Base-by-base conservation (phyloP, 2,329 filamentous ascomycete genomes). In the Claviceps quebecensis region DNA sequence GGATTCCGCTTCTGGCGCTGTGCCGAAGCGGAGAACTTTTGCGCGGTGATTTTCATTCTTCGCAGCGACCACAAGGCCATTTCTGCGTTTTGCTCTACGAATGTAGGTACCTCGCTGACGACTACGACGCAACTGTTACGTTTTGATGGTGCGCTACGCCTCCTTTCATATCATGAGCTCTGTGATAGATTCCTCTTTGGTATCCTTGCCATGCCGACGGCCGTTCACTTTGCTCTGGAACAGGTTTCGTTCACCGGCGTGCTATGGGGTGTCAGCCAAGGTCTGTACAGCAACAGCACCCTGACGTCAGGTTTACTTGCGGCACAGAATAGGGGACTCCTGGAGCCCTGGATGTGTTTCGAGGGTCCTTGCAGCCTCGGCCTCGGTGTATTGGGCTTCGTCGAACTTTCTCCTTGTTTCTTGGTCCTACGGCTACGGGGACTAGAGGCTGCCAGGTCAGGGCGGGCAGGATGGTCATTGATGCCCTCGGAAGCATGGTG, bases 1-100 rank as follows among this genome's bases (percentile, higher is more conserved):
- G 55, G 54, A 53, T 54, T 49, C 51, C 48, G 29, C 29, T 46
- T 45, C 26, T 36, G 36, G 40, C 39, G 17, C 19, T 43, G 40
- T 43, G 40, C 40, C 40, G 40, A 23, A 41, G 39, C 22, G 22
- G 40, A 29, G 40, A 43, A 22, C 40, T 22, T 43, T 43, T 43
- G 26, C 19, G 40, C 40, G 14, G 17, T 43, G 40, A 22, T 43
- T 22, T 13, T 14, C 40, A 6, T 26, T 26, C 41, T 4, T 19
- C 19, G 1, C 19, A 19, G 13, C 16, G 22, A 37, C 47, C 16
- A 39, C 23, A n/a, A 41, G 16, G 37, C 37, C 45, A 38, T 22
- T 36, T n/a, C 45, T 48, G 17, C 23, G 47, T 16, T 38, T 39
- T 29, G 7, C 26, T 26, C 3, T 26, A 26, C 26, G 7, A 11